Percentiles rank a stretch among this genome's conserved stretches.
Conservation (phyloP, 768 basidiomycete species). For the Porphyrellus cyaneotinctus region DNA sequence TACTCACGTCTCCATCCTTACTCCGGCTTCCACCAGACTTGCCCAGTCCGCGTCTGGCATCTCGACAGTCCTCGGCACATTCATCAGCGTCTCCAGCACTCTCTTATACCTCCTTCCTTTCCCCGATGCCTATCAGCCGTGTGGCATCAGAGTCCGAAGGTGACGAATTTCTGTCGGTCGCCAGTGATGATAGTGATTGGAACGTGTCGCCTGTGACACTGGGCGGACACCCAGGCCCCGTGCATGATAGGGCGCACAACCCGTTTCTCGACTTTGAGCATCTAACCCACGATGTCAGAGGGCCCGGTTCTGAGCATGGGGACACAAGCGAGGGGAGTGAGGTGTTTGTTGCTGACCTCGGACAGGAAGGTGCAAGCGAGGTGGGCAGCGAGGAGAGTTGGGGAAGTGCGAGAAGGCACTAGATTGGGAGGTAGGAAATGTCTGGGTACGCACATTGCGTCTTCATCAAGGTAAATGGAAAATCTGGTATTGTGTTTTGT, state of each 20-base stretch:
- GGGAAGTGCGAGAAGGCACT: constrained; percentile 22
- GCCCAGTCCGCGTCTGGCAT: background rate
- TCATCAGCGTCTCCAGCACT: constrained; percentile 14
- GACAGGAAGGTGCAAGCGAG: constrained; percentile 16
- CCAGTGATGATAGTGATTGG: constrained; percentile 18
- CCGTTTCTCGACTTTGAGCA: constrained; percentile 26
- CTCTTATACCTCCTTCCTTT: constrained; percentile 25
- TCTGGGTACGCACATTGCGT: background rate
- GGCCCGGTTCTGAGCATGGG: background rate
- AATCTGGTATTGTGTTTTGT: background rate
- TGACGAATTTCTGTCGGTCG: constrained; percentile 26
- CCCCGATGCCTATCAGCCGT: constrained; percentile 19
- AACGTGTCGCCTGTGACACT: background rate
- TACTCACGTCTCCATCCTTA: background rate
- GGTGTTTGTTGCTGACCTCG: constrained; percentile 10
- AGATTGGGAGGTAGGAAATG: background rate
- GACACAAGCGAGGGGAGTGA: constrained; percentile 21
- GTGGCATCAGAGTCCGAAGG: constrained; percentile 19
- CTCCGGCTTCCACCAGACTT: constrained; percentile 13
- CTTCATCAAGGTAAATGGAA: background rate
- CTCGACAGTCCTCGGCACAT: background rate
- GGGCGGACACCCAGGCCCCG: background rate
- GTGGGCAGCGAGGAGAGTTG: constrained; percentile 23
- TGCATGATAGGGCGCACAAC: constrained; percentile 12
- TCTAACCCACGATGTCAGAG: background rate